These are phyloP conservation scores for Tephrocybe sp. DNA, from an alignment of 768 basidiomycete genomes.

Conservation along the genomic window DNA sequence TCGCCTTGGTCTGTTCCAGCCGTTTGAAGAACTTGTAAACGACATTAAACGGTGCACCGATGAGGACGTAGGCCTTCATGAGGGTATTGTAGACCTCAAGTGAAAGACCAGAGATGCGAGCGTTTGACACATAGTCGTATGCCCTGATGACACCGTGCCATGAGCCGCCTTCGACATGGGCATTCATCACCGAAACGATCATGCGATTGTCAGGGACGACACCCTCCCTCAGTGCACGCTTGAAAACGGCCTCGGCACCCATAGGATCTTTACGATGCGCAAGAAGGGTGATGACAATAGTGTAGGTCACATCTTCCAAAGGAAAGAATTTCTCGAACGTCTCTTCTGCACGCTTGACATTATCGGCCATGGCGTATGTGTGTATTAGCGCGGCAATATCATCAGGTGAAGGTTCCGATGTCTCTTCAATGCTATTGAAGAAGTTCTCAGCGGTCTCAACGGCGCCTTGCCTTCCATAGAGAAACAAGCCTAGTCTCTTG, in stretches of 20 bases:
- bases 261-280: slow-evolving; percentile 58
- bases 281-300: slow-evolving; percentile 63
- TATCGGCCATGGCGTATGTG: slow-evolving; percentile 48
- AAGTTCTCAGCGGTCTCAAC: slow-evolving; percentile 38
- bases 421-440: slow-evolving; percentile 34
- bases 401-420: slow-evolving; percentile 21
- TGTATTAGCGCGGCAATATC: slow-evolving; percentile 52
- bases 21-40: slow-evolving; percentile 62
- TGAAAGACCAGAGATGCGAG: slow-evolving; percentile 36
- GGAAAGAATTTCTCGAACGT: slow-evolving; percentile 60
- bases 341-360: slow-evolving; percentile 36
- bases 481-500: slow-evolving; percentile 45
- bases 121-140: slow-evolving; percentile 57
- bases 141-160: slow-evolving; percentile 73
- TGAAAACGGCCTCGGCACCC: slow-evolving; percentile 65
- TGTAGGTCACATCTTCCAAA: slow-evolving; percentile 49
- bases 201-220: slow-evolving; percentile 62
- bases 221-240: slow-evolving; percentile 59
- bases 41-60: slow-evolving; percentile 70
- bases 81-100: slow-evolving; percentile 74
- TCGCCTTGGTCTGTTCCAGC: slow-evolving; percentile 45
- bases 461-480: slow-evolving; percentile 54
- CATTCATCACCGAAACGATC: slow-evolving; percentile 75
- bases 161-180: slow-evolving; percentile 74
- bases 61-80: slow-evolving; percentile 78